Percentiles rank a stretch among this genome's conserved stretches.
phyloP scores from a whole-genome alignment of 2,329 filamentous ascomycete genomes.

The Rugonectria rugulosa region DNA sequence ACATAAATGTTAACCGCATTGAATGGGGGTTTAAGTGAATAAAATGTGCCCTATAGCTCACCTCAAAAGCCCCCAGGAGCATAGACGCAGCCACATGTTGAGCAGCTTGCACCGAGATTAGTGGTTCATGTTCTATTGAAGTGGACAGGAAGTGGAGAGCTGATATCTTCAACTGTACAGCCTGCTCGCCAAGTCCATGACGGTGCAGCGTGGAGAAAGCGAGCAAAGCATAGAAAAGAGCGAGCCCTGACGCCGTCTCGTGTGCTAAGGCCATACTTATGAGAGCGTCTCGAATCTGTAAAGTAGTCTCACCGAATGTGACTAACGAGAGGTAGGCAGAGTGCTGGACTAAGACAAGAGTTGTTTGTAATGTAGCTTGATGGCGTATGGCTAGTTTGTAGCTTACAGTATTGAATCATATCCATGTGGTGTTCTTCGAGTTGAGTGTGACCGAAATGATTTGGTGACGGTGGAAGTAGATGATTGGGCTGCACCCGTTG shows the following conservation, averaged over 20 bases:
- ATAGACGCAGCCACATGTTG: constrained; percentile 33
- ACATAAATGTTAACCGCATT: background rate
- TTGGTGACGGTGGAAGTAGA: background rate
- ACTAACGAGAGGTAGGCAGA: constrained; percentile 22
- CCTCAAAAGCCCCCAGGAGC: constrained; percentile 32
- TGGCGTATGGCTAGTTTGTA: no score
- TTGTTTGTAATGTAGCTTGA: background rate
- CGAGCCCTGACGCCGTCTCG: constrained; percentile 6
- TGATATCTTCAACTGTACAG: constrained; percentile 25
- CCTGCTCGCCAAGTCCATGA: constrained; percentile 7
- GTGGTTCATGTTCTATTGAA: background rate
- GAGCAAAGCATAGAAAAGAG: constrained; percentile 27
- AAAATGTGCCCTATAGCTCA: background rate
- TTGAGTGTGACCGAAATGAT: background rate
- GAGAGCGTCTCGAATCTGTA: constrained; percentile 23
- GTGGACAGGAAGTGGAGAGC: constrained; percentile 20
- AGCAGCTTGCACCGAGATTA: constrained; percentile 6
- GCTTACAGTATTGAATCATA: constrained; percentile 27
- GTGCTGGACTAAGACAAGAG: constrained; percentile 7
- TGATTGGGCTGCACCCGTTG: background rate
- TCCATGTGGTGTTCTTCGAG: constrained; percentile 8
- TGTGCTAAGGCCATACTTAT: constrained; percentile 12
- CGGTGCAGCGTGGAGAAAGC: constrained; percentile 28
- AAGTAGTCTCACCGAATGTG: constrained; percentile 10
- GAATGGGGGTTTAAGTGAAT: no score